Conservation (phyloP, 495 filamentous ascomycete genomes). For the Penicillium manginii region DNA sequence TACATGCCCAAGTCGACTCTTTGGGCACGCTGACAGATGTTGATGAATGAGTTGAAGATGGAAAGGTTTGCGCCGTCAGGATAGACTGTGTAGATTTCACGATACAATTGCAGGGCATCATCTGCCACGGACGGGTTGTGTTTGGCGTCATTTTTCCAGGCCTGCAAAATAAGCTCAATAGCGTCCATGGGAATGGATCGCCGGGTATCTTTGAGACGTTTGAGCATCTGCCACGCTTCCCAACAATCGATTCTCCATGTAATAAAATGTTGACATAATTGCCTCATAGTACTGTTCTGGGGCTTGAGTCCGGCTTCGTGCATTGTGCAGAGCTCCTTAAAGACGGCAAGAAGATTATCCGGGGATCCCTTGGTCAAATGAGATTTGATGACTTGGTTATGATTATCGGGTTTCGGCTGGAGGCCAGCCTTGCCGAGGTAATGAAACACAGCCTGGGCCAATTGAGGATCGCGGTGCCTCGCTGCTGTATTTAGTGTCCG, state of each 20-base stretch:
- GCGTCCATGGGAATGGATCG: conserved; percentile 35
- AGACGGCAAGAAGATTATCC: conserved; percentile 53
- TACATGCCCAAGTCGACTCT: conserved; percentile 66
- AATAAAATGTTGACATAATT: conserved; percentile 56
- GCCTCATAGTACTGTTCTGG: conserved; percentile 55
- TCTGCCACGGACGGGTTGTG: conserved; percentile 36
- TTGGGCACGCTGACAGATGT: conserved; percentile 54
- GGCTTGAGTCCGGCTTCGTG: conserved; percentile 56
- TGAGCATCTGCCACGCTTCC: conserved; percentile 57
- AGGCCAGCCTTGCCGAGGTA: conserved; percentile 51
- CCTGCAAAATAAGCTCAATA: conserved; percentile 36
- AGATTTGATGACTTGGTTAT: conserved; percentile 72
- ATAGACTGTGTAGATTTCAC: conserved; percentile 66
- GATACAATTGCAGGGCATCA: conserved; percentile 70
- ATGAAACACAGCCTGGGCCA: conserved; percentile 50
- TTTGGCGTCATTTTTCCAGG: conserved; percentile 34
- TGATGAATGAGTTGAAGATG: conserved; percentile 71
- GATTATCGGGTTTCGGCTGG: conserved; percentile 65
- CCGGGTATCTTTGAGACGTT: conserved; percentile 44
- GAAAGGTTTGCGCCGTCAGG: conserved; percentile 57
- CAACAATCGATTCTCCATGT: conserved; percentile 30
- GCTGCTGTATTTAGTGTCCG: conserved; percentile 72
- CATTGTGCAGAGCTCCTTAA: conserved; percentile 72
- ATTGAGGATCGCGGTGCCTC: conserved; percentile 60
- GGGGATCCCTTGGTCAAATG: conserved; percentile 54